Evolutionary conservation across 2,329 filamentous ascomycete genomes (phyloP), one percentile per base, ranked within the genome.

Genomic region (Metarhizium guizhouense): DNA sequence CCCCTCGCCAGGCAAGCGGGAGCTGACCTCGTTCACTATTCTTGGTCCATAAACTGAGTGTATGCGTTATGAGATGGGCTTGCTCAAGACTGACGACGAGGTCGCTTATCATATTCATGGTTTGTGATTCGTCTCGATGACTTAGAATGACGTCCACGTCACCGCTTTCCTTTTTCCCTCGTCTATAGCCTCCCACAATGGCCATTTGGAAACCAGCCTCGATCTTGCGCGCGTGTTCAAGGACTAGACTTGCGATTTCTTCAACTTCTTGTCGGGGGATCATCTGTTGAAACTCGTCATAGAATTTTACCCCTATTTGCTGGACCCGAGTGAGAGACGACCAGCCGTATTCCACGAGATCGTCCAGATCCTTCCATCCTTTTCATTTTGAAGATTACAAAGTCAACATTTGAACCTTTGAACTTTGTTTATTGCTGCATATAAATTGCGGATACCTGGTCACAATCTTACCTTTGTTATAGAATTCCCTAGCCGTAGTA

Each of bases 241-340:
- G 76, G 16, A 96, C 79, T 1, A 77, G 74, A 4, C 72, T 64
- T 0, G 81, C 82, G 54, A 96, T 95, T 0, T 67, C 64, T 61
- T 90, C 85, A 0, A 90, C 87, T 68, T 97, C 91, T 0, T 65
- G 56, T 1, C 91, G 82, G 0, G 89, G 80, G 4, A 97, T 89
- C 14, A 81, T 83, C 16, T 78, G 70, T 49, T 81, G 74, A 55
- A 99, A 88, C 60, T 97, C 93, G 38, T 95, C 87, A 67, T 95
- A 96, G 71, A 85, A 96, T 67, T 97, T 97, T 48, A 96, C 76
- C 0, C 94, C 93, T 55, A 97, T 95, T 67, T 97, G 91, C 69
- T 96, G 93, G 1, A 90, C 87, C 13, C 91, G 83, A 0, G 79
- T 86, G 1, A 97, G 75, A 0, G 70, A 76, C 20, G 76, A 68